phyloP scores from a whole-genome alignment of 257 asterid genomes.

The Solanum corneliomulleri region DNA sequence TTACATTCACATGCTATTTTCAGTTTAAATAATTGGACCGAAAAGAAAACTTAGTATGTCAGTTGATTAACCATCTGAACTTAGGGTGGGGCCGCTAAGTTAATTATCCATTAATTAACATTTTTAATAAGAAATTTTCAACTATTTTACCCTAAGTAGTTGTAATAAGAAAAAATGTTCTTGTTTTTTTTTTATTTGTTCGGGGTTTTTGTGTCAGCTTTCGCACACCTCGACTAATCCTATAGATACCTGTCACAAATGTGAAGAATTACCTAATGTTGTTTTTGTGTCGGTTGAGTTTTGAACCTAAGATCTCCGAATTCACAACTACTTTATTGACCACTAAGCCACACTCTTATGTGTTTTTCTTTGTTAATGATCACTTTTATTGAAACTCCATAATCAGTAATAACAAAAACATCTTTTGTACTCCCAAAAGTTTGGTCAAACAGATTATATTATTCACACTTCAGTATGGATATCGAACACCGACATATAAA shows the following conservation, averaged over 20 bases:
- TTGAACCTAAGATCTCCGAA: accelerated
- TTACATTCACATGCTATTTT: neutral
- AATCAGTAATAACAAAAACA: accelerated
- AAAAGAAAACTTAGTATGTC: too few relatives aligned
- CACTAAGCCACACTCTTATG: accelerated
- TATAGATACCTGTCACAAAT: too few relatives aligned
- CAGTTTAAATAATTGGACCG: neutral
- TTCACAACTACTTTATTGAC: neutral
- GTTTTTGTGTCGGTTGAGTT: neutral
- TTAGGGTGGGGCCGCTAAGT: too few relatives aligned
- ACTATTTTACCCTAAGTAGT: too few relatives aligned
- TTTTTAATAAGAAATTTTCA: too few relatives aligned
- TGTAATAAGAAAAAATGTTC: too few relatives aligned
- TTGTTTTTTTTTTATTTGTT: accelerated
- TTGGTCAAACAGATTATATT: neutral
- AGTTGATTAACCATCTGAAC: too few relatives aligned
- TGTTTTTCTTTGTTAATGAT: neutral
- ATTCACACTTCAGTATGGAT: neutral
- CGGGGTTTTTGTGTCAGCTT: accelerated
- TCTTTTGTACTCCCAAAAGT: accelerated
- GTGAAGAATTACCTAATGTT: neutral
- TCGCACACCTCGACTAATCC: too few relatives aligned
- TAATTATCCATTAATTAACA: too few relatives aligned
- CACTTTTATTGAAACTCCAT: too few relatives aligned
- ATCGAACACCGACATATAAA: neutral